Base-by-base conservation (phyloP, 2,329 filamentous ascomycete species). In the Apiospora malaysiana region DNA sequence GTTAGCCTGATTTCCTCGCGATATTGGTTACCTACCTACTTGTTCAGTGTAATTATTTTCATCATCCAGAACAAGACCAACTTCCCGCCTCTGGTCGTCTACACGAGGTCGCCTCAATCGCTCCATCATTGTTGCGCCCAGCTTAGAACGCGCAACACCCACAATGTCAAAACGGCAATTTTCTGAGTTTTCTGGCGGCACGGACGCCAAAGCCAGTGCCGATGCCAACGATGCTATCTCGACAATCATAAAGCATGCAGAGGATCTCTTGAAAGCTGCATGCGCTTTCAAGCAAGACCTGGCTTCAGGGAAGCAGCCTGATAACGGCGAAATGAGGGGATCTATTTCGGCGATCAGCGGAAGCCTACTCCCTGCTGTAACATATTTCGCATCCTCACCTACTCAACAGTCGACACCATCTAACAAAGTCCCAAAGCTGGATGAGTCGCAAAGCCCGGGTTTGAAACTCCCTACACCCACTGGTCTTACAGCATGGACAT, bases 401-500 rank as follows among this genome's bases (percentile, higher is more conserved):
- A 21, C 51, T 0, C 72, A 74, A 59, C 49, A 66, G 37, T 40
- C 59, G 9, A n/a, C 40, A 23, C 49, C 49, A 66, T 69, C 73
- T 23, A 72, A 70, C 16, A 79, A 80, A 72, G 69, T 71, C n/a
- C 75, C 68, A 40, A 79, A 76, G 71, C 68, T 77, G 25, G 72
- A 75, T 18, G 51, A 68, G 23, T 27, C 63, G n/a, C 49, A 43
- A 43, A 49, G n/a, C 63, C 25, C 42, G 40, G 40, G 70, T 18
- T 23, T 77, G 46, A 23, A 25, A 69, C 71, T 77, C 49, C 76
- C 78, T 45, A 21, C 71, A 46, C 76, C 76, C 51, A 75, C 74
- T 46, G 72, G 75, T 46, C 78, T 85, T 59, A 85, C 82, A 69
- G 84, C 83, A 70, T 92, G 85, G 87, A 85, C 79, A n/a, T 82